These are phyloP conservation scores for Fusarium tuaranense DNA, from an alignment of 2,329 filamentous ascomycete species.

Conservation along the genomic window DNA sequence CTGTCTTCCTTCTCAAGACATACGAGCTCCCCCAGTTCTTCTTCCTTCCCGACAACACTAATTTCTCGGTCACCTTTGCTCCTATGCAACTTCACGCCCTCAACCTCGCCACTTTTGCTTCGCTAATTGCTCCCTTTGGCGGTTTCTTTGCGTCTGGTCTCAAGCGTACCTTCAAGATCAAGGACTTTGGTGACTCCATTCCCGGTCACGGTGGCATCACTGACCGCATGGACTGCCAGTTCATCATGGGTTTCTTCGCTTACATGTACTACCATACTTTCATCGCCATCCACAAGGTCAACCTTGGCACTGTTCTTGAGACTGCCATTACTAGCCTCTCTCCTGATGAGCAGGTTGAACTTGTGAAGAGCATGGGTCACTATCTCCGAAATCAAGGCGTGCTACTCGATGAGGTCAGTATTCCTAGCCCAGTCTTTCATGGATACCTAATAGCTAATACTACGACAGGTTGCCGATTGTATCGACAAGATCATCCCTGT, in stretches of 20 bases:
- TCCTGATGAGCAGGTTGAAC: constrained; percentile 88
- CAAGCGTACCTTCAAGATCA: constrained; percentile 99
- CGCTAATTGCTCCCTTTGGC: constrained; percentile 95
- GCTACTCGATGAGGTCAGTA: constrained; percentile 48
- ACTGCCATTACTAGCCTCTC: constrained; percentile 90
- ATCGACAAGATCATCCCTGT: constrained; percentile 41
- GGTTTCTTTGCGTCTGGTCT: constrained; percentile 98
- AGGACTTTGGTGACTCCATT: constrained; percentile 98
- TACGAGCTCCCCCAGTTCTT: constrained; percentile 81
- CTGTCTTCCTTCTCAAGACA: constrained; percentile 84
- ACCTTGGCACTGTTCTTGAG: constrained; percentile 89
- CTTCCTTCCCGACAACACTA: constrained; percentile 70
- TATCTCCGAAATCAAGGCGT: constrained; percentile 75
- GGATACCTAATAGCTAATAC: constrained; percentile 8
- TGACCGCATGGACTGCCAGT: constrained; percentile 99
- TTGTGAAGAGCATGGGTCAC: constrained; percentile 72
- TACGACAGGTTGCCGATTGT: constrained; percentile 40
- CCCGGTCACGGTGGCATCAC: constrained; percentile 98
- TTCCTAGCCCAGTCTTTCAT: background rate
- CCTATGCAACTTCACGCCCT: constrained; percentile 96
- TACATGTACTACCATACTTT: constrained; percentile 99
- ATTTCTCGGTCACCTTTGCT: constrained; percentile 77
- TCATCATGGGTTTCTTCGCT: constrained; percentile 99
- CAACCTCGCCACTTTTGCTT: constrained; percentile 91
- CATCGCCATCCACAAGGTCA: constrained; percentile 88